Percentiles rank a stretch among this genome's conserved stretches.
phyloP scores from a whole-genome alignment of 192 early-diverging fungal species.

The Entomortierella beljakovae region DNA sequence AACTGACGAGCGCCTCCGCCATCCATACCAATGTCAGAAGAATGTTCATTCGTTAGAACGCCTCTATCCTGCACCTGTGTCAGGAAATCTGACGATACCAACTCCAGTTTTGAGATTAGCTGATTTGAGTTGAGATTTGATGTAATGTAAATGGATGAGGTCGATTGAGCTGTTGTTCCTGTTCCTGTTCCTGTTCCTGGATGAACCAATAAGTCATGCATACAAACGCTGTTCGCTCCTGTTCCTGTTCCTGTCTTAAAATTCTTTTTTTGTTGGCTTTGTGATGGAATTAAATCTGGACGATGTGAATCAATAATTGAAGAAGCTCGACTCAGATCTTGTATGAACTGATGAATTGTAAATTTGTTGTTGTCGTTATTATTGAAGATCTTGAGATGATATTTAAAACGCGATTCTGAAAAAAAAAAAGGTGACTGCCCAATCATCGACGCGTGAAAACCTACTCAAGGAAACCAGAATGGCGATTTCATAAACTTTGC shows the following conservation, averaged over 20 bases:
- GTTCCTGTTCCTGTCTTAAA: not conserved
- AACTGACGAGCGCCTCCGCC: not conserved
- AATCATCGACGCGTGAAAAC: no score
- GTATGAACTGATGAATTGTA: no score
- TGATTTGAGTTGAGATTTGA: not conserved
- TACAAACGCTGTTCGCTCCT: not conserved
- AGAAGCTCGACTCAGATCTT: no score
- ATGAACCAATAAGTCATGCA: not conserved
- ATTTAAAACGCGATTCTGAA: no score
- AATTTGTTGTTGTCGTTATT: no score
- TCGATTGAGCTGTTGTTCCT: not conserved
- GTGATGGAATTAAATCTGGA: no score
- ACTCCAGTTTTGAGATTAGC: not conserved
- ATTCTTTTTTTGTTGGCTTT: not conserved
- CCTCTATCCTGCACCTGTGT: not conserved
- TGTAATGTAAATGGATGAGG: not conserved
- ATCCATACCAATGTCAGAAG: not conserved
- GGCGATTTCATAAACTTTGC: no score
- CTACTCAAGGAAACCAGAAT: no score
- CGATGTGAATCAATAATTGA: no score
- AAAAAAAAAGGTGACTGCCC: no score
- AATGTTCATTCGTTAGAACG: not conserved
- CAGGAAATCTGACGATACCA: not conserved
- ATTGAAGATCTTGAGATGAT: no score
- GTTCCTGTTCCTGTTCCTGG: not conserved